Base-by-base conservation (phyloP, 2,329 filamentous ascomycete species). In the Xylaria digitata region DNA sequence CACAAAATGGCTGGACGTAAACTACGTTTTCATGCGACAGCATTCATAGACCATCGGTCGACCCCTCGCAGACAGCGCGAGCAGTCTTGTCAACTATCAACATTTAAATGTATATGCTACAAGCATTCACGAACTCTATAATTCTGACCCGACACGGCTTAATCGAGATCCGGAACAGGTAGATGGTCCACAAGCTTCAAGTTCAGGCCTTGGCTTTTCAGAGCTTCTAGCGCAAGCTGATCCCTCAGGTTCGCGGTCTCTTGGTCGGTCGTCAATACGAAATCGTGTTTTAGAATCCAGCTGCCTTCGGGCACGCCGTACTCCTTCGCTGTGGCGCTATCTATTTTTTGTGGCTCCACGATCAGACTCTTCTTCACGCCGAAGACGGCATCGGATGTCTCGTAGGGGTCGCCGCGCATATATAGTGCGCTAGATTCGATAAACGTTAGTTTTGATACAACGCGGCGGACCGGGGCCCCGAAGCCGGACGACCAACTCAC, bases 321-420 rank as follows among this genome's bases (percentile, higher is more conserved):
- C 73, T 87, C 82, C 70, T 83, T 78, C 0, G 90, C 87, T 63
- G 84, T 84, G 50, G 84, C 83, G 40, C 77, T 83, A 79, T 80
- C 82, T 56, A 71, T 87, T 82, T 74, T 84, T 80, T 68, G 83
- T 72, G 79, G 81, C 70, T 92, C 90, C 15, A 93, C 84, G n/a
- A 93, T 81, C 13, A 96, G 82, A 32, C 90, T 92, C 76, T 93
- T 85, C 78, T 96, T 97, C 64, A 96, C 92, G 21, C 93, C 93
- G 73, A 96, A 96, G 1, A 96, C 93, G 0, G 92, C 92, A 75
- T 96, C 93, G 0, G 90, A 92, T 0, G 88, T 92, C 81, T 95
- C 92, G 76, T 95, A 96, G 0, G 90, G 91, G 73, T 95, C 92
- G 52, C 89, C 89, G 2, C 90, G 87, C 61, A 94, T 82, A 75